These are phyloP conservation scores for Tulasnella sp. DNA, from an alignment of 768 basidiomycete species.

Conservation along the genomic window DNA sequence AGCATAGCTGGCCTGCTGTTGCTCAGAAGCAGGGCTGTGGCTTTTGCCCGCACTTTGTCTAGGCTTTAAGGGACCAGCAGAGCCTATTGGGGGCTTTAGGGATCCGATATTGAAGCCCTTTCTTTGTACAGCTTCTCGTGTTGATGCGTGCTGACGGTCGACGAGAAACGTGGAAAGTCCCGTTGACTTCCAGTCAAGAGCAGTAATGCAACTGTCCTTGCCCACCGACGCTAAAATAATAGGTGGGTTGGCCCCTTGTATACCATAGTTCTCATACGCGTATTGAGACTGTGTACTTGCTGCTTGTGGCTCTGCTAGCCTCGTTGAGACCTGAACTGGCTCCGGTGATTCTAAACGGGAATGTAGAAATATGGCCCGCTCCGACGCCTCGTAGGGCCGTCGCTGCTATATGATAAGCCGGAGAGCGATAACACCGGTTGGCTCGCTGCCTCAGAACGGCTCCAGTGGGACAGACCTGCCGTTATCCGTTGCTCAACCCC, in stretches of 20 bases:
- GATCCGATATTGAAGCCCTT: neutral
- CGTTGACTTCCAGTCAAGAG: neutral
- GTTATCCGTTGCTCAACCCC: neutral
- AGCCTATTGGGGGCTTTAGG: neutral
- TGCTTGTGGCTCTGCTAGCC: neutral
- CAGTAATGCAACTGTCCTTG: neutral
- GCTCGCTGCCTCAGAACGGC: neutral
- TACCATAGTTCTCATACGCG: neutral
- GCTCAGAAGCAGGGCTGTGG: neutral
- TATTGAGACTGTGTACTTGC: neutral
- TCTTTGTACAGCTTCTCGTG: neutral
- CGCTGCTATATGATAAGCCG: neutral
- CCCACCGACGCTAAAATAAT: neutral
- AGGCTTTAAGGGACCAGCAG: neutral
- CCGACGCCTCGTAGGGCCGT: neutral
- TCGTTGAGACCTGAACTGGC: constrained; percentile 7
- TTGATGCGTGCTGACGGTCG: neutral
- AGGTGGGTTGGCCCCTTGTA: neutral
- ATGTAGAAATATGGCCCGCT: neutral
- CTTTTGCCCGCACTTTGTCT: neutral
- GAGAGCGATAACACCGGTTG: neutral
- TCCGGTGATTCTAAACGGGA: neutral
- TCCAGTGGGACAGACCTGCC: neutral
- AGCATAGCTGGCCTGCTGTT: neutral
- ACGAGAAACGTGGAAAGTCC: neutral